Evolutionary conservation across 2,329 filamentous ascomycete genomes (phyloP).

Genomic region (Elsinoe batatas): DNA sequence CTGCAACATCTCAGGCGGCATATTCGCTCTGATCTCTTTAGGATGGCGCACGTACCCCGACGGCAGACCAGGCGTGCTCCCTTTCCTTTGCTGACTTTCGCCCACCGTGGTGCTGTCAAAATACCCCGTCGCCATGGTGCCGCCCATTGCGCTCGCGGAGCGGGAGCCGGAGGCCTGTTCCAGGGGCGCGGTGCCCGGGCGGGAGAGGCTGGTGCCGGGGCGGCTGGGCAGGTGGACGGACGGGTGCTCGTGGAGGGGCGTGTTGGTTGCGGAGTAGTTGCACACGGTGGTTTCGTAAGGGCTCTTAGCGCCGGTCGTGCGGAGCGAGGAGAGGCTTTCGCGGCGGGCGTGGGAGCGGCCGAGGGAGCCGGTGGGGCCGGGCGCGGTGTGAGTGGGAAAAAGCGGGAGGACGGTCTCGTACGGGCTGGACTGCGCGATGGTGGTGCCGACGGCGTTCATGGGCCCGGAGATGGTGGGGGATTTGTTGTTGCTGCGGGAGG

Average conservation of each 20-base stretch:
- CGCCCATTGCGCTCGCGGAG: slow-evolving; percentile 20
- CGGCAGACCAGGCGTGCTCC: not conserved
- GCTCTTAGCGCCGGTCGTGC: slow-evolving; percentile 19
- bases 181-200: not conserved
- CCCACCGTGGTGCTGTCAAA: not conserved
- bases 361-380: slow-evolving; percentile 12
- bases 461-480: slow-evolving; percentile 32
- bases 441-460: slow-evolving; percentile 19
- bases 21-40: slow-evolving; percentile 40
- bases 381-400: slow-evolving; percentile 14
- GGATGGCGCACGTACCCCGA: slow-evolving; percentile 26
- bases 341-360: slow-evolving; percentile 11
- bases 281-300: slow-evolving; percentile 24
- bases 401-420: slow-evolving; percentile 35
- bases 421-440: slow-evolving; percentile 19
- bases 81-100: not conserved
- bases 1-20: slow-evolving; percentile 39
- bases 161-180: not conserved
- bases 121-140: slow-evolving; percentile 1
- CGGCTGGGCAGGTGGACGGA: not conserved
- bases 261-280: not conserved
- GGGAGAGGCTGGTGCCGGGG: not conserved
- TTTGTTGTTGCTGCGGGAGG: slow-evolving; percentile 43
- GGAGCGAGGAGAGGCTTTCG: slow-evolving; percentile 16
- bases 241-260: not conserved